A percentile compares a stretch with the other conserved stretches of the same genome.
These are phyloP conservation scores for Umbellularia californica DNA, from an alignment of 164 flowering plant genomes.

Conservation along the genomic window DNA sequence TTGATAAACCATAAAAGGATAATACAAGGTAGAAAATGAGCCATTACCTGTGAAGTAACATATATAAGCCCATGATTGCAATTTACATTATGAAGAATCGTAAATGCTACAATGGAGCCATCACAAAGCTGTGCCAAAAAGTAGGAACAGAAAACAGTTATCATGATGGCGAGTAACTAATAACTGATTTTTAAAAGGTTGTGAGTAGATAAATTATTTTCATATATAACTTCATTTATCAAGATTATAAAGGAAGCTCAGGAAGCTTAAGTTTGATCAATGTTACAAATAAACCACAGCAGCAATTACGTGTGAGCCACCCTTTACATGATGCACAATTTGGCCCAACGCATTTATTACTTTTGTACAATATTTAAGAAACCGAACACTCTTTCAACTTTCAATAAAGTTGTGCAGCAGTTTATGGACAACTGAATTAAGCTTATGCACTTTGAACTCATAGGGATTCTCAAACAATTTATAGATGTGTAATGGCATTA, in stretches of 20 bases:
- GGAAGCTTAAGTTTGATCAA: neutral
- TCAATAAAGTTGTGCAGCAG: neutral
- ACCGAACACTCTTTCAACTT: neutral
- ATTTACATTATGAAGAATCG: constrained; percentile 96
- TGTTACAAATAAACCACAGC: neutral
- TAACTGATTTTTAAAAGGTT: no score
- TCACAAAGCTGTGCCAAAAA: constrained; percentile 69
- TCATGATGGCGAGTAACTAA: no score
- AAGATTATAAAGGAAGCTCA: neutral
- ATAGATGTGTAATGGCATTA: no score
- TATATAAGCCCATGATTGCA: constrained; percentile 97
- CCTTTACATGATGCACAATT: neutral
- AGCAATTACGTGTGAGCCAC: neutral
- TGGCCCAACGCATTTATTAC: neutral
- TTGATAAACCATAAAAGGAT: neutral
- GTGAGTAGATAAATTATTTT: neutral
- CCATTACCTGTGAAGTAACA: constrained; percentile 82
- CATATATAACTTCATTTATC: neutral
- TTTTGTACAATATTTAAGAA: neutral
- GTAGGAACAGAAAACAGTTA: no score
- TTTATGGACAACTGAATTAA: neutral
- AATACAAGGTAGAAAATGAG: neutral
- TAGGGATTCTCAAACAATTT: neutral
- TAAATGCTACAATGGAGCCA: constrained; percentile 87
- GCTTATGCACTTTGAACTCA: neutral